Evolutionary conservation across 805 yeast species (phyloP).

Genomic region (Candida manassasensis): DNA sequence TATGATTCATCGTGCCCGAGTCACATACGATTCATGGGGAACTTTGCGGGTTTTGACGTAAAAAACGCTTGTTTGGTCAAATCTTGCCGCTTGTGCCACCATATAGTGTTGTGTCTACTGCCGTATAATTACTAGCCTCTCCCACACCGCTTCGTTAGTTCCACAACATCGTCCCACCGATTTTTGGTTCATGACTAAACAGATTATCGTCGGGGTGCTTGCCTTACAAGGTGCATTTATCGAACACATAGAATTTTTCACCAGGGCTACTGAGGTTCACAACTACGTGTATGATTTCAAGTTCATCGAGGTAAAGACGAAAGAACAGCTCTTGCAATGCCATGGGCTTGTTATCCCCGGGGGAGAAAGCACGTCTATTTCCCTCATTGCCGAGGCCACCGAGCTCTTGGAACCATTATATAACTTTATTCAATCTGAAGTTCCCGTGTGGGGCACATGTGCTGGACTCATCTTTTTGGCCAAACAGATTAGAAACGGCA

Average conservation of each 20-base stretch:
- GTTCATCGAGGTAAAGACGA: slow-evolving; percentile 48
- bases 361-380: slow-evolving; percentile 68
- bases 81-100: too few relatives aligned
- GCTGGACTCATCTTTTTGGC: slow-evolving; percentile 75
- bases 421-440: slow-evolving; percentile 44
- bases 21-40: too few relatives aligned
- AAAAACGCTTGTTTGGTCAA: too few relatives aligned
- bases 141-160: too few relatives aligned
- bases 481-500: slow-evolving; percentile 47
- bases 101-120: too few relatives aligned
- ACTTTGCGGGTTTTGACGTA: too few relatives aligned
- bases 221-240: slow-evolving; percentile 77
- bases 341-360: slow-evolving; percentile 67
- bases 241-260: slow-evolving; percentile 58
- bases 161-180: too few relatives aligned
- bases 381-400: slow-evolving; percentile 64
- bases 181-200: slow-evolving; percentile 8
- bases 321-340: slow-evolving; percentile 45
- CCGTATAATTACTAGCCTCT: too few relatives aligned
- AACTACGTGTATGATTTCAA: slow-evolving; percentile 26
- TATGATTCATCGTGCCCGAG: too few relatives aligned
- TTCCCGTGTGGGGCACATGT: slow-evolving; percentile 81
- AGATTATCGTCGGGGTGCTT: slow-evolving; percentile 54
- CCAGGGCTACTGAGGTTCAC: slow-evolving; percentile 20
- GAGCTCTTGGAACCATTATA: slow-evolving; percentile 52